Evolutionary conservation across 2,329 filamentous ascomycete species (phyloP), one percentile per base, ranked within the genome.

Genomic region (Fusarium sacchari): DNA sequence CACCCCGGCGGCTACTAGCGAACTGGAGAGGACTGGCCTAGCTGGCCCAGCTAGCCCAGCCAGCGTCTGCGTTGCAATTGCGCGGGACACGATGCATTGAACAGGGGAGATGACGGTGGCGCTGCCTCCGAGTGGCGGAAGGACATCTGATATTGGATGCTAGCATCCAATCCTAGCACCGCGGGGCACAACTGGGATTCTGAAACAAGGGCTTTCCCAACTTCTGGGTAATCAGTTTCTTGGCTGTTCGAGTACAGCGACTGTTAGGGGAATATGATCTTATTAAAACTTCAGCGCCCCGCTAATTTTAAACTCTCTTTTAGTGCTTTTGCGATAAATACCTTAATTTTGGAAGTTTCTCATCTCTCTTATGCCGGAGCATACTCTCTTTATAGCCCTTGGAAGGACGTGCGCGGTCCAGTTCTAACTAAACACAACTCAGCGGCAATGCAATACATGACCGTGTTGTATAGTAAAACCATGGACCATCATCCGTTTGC

Each of bases 41-140:
- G n/a, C n/a, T n/a, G n/a, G n/a, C n/a, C n/a, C n/a, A n/a, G n/a
- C n/a, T n/a, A n/a, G n/a, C n/a, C 49, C 68, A 60, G 52, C 46
- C 53, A 55, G 56, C 66, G 66, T 73, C 65, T 67, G 36, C 53
- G 65, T 69, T 57, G 64, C 65, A 69, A 32, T 66, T 36, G 28
- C 55, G n/a, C 40, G 30, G 53, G 18, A 55, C 42, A 59, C 42
- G 32, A 47, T 34, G 44, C 39, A 60, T 50, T 57, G 36, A 26
- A 36, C 44, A 56, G 44, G 59, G 55, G 36, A 62, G 46, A 52
- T 34, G 39, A 39, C 34, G 39, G 49, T 59, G 63, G 58, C 59
- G 67, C 53, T 60, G 63, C 50, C 67, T 72, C 71, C 59, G 62
- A 73, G 71, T 73, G 71, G 71, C 71, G 71, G 71, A 74, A 61